Conservation (phyloP, 1,284 basidiomycete species). For the Melanopsichium pennsylvanicum region DNA sequence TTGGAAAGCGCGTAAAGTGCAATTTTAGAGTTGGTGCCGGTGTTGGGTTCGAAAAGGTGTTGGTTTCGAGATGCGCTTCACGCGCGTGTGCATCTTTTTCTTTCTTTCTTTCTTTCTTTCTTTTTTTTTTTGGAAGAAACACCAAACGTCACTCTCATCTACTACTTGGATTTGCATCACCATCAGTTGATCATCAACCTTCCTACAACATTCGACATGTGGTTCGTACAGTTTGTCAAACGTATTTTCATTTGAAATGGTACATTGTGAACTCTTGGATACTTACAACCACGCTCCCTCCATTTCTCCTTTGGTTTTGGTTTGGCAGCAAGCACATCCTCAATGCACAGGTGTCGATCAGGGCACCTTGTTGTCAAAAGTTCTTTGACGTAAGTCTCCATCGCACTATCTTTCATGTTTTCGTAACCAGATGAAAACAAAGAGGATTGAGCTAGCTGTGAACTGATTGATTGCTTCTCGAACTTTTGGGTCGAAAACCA, state of each 20-base stretch:
- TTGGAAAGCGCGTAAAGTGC: constrained; percentile 21
- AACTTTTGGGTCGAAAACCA: too few relatives aligned
- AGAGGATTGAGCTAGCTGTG: too few relatives aligned
- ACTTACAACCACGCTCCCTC: too few relatives aligned
- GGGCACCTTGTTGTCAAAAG: constrained; percentile 64
- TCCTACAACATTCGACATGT: constrained; percentile 9
- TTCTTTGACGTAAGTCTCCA: constrained; percentile 61
- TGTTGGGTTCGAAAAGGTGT: constrained; percentile 9
- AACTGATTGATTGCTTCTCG: too few relatives aligned
- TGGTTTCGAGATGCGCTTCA: constrained; percentile 23
- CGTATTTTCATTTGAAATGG: too few relatives aligned
- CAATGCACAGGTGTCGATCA: constrained; percentile 64
- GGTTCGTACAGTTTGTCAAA: constrained; percentile 4
- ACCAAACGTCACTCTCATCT: too few relatives aligned
- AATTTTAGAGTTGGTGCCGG: not conserved
- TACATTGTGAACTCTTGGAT: too few relatives aligned
- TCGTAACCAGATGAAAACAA: too few relatives aligned
- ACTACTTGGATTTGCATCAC: not conserved
- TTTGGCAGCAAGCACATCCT: constrained; percentile 62
- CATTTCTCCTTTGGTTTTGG: not conserved
- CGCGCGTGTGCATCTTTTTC: constrained; percentile 7
- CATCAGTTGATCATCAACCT: not conserved
- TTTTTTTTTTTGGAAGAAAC: too few relatives aligned
- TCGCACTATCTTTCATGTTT: too few relatives aligned
- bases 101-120: too few relatives aligned